phyloP scores from a whole-genome alignment of 1,284 basidiomycete species.

The Irpex sp. region DNA sequence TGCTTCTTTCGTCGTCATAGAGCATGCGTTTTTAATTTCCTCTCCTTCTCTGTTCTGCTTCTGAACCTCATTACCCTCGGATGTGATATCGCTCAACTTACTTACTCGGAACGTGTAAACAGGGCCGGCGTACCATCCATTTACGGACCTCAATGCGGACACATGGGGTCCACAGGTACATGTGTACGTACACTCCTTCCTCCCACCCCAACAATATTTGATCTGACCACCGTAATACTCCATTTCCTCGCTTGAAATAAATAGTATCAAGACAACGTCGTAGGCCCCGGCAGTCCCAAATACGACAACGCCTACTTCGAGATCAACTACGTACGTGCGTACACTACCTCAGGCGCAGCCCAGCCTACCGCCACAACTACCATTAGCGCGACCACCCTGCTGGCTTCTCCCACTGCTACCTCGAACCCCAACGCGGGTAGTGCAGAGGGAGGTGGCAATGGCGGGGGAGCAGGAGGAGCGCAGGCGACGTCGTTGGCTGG shows the following conservation, averaged over 20 bases:
- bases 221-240: too few species aligned
- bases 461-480: background rate
- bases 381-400: too few species aligned
- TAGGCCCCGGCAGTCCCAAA: slow-evolving; percentile 49
- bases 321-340: slow-evolving; percentile 47
- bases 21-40: background rate
- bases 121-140: slow-evolving; percentile 48
- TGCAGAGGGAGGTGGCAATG: background rate
- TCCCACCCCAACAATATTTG: background rate
- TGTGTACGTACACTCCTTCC: slow-evolving; percentile 32
- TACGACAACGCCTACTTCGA: slow-evolving; percentile 55
- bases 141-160: slow-evolving; percentile 37
- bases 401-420: too few species aligned
- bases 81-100: background rate
- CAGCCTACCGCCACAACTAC: background rate
- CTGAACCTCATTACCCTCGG: background rate
- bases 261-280: slow-evolving; percentile 50
- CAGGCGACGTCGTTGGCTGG: background rate
- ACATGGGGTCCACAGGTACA: slow-evolving; percentile 33
- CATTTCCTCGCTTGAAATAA: background rate
- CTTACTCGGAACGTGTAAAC: background rate
- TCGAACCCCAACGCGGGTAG: too few species aligned
- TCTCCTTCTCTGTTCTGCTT: background rate
- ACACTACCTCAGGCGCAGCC: slow-evolving; percentile 25
- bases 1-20: background rate